Percentiles rank a stretch among this genome's conserved stretches.
phyloP scores from a whole-genome alignment of 2,329 filamentous ascomycete genomes.

The Acrocalymma vagum region DNA sequence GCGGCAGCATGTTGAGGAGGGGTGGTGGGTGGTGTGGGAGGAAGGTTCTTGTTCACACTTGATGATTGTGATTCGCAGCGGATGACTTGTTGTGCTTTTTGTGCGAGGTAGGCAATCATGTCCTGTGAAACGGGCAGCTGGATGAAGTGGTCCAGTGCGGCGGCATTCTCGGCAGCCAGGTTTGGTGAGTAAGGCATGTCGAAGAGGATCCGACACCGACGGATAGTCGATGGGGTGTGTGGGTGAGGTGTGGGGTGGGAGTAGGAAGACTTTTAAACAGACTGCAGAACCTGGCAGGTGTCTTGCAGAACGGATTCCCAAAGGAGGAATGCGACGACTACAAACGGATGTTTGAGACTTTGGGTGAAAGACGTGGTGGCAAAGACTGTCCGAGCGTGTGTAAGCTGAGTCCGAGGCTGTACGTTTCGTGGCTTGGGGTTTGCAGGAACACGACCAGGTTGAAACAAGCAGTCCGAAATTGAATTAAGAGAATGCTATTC shows the following conservation, averaged over 20 bases:
- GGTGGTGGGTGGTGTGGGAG: conserved; percentile 67
- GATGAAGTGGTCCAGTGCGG: conserved; percentile 81
- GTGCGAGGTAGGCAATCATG: conserved; percentile 81
- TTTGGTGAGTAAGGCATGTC: conserved; percentile 58
- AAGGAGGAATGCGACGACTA: conserved; percentile 19
- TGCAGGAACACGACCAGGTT: conserved; percentile 31
- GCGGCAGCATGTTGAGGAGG: conserved; percentile 60
- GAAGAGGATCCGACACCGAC: too few species aligned
- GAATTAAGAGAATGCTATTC: conserved; percentile 37
- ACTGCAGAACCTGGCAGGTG: conserved; percentile 15
- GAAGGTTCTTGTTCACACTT: conserved; percentile 58
- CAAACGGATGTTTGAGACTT: too few species aligned
- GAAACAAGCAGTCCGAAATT: conserved; percentile 33
- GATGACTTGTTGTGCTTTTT: conserved; percentile 79
- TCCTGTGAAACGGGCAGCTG: conserved; percentile 76
- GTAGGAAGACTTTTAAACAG: conserved; percentile 26
- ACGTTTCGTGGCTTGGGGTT: conserved; percentile 36
- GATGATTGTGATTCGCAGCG: conserved; percentile 71
- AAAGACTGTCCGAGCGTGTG: conserved; percentile 39
- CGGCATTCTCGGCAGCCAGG: conserved; percentile 66
- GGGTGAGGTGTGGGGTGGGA: conserved; percentile 21
- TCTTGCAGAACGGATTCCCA: conserved; percentile 18
- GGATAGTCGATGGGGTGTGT: conserved; percentile 26
- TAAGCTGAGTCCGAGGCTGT: conserved; percentile 46
- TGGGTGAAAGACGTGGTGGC: too few species aligned